Percentiles rank a stretch among this genome's conserved stretches.
These are phyloP conservation scores for Clonostachys sp. DNA, from an alignment of 2,329 filamentous ascomycete genomes.

Conservation along the genomic window DNA sequence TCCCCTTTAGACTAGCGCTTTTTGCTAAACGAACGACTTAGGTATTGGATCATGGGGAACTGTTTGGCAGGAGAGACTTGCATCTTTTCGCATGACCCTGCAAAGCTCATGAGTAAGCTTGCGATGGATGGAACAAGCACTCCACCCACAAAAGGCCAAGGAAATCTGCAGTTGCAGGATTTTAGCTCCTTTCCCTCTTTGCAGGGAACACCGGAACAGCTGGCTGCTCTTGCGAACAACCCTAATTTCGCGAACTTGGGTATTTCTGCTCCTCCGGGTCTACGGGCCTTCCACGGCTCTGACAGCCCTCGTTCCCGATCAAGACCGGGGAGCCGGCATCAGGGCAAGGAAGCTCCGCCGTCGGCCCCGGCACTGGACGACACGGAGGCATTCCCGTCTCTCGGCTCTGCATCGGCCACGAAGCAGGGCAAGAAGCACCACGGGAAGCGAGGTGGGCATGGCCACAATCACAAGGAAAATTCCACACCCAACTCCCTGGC, in stretches of 20 bases:
- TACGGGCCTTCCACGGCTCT: slow-evolving; percentile 58
- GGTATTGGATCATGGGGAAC: slow-evolving; percentile 94
- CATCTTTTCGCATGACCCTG: slow-evolving; percentile 94
- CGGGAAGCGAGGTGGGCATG: slow-evolving; percentile 82
- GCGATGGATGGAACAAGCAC: slow-evolving; percentile 65
- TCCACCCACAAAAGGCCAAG: slow-evolving; percentile 57
- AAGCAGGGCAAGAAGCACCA: slow-evolving; percentile 89
- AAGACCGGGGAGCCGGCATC: slow-evolving; percentile 76
- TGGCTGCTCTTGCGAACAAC: slow-evolving; percentile 46
- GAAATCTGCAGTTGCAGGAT: slow-evolving; percentile 76
- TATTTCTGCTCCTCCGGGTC: slow-evolving; percentile 64
- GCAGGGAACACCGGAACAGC: slow-evolving; percentile 54
- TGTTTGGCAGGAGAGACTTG: slow-evolving; percentile 92
- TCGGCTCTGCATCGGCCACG: slow-evolving; percentile 64
- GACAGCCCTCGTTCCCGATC: slow-evolving; percentile 71
- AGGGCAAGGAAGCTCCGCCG: slow-evolving; percentile 46
- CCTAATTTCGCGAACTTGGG: slow-evolving; percentile 46
- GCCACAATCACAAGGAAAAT: slow-evolving; percentile 65
- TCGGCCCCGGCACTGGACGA: slow-evolving; percentile 81
- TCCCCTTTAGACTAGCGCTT: neutral
- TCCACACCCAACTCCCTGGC: slow-evolving; percentile 73
- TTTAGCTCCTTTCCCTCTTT: slow-evolving; percentile 81
- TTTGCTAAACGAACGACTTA: slow-evolving; percentile 22
- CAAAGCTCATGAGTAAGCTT: slow-evolving; percentile 78
- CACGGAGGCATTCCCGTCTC: slow-evolving; percentile 88